These are phyloP conservation scores for Amaranthus cruentus DNA, from an alignment of 148 eudicot genomes.

Conservation along the genomic window DNA sequence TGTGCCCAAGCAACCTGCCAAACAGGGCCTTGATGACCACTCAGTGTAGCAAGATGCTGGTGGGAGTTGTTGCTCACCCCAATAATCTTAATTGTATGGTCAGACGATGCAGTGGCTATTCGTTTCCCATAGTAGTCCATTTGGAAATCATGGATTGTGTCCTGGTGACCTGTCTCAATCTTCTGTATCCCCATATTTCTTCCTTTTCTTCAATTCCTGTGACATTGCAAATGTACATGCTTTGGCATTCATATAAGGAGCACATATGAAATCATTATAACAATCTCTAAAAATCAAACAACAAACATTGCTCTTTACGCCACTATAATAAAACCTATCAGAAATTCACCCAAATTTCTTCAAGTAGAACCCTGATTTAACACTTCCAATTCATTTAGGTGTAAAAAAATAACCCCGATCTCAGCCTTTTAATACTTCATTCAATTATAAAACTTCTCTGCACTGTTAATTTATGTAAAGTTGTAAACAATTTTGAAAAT, in stretches of 20 bases:
- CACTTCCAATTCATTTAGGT: not conserved
- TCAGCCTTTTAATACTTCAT: not conserved
- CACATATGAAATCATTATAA: too few species aligned
- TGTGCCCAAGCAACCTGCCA: conserved; percentile 47
- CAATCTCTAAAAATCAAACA: not conserved
- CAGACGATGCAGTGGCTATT: conserved; percentile 42
- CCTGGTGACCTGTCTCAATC: conserved; percentile 41
- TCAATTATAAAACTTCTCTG: not conserved
- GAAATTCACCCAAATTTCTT: not conserved
- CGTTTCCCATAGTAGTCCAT: conserved; percentile 49
- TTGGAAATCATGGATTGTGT: conserved; percentile 38
- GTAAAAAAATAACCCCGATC: not conserved
- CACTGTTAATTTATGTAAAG: not conserved
- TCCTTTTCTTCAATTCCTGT: conserved; percentile 8
- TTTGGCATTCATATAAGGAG: not conserved
- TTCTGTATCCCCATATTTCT: conserved; percentile 32
- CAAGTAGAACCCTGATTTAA: not conserved
- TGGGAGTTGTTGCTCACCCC: conserved; percentile 39
- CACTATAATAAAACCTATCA: not conserved
- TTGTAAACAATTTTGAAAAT: not conserved
- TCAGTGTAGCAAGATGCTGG: conserved; percentile 40
- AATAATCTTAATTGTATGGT: conserved; percentile 35
- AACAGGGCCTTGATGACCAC: conserved; percentile 42
- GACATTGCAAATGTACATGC: not conserved
- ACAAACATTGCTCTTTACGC: not conserved